phyloP scores from a whole-genome alignment of 306 rosid genomes.

The Quercus cerris region DNA sequence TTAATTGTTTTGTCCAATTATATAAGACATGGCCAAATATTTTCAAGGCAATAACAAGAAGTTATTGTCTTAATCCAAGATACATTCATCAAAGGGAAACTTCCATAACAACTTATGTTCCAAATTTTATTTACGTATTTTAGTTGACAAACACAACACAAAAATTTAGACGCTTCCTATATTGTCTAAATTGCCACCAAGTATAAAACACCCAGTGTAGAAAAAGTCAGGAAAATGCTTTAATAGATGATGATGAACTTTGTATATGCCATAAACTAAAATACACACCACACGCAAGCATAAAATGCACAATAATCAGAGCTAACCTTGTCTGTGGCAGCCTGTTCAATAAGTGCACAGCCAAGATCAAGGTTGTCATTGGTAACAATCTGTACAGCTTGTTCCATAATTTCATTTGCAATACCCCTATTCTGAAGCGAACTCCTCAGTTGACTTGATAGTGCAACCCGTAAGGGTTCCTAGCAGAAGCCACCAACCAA shows the following conservation, averaged over 20 bases:
- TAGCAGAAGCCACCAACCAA: conserved; percentile 30
- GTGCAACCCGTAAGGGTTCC: conserved; percentile 89
- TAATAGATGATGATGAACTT: neutral
- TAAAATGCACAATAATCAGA: conserved; percentile 9
- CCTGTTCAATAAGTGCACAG: conserved; percentile 94
- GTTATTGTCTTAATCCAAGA: neutral
- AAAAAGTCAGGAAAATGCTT: neutral
- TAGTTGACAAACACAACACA: neutral
- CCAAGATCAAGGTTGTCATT: conserved; percentile 99
- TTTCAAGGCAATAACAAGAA: neutral
- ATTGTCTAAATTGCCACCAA: neutral
- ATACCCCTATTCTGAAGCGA: conserved; percentile 68
- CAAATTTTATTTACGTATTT: neutral
- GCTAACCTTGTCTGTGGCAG: conserved; percentile 94
- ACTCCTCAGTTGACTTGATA: conserved; percentile 76
- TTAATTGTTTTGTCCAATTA: neutral
- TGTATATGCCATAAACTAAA: neutral
- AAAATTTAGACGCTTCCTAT: neutral
- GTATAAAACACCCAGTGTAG: neutral
- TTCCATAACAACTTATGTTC: neutral
- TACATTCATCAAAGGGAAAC: neutral
- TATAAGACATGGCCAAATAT: neutral
- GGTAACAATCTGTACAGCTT: conserved; percentile 91
- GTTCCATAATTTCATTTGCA: conserved; percentile 75
- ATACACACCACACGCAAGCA: conserved; percentile 1